Evolutionary conservation across 208 protist genomes (phyloP).

Genomic region (Trypanosoma grayi): DNA sequence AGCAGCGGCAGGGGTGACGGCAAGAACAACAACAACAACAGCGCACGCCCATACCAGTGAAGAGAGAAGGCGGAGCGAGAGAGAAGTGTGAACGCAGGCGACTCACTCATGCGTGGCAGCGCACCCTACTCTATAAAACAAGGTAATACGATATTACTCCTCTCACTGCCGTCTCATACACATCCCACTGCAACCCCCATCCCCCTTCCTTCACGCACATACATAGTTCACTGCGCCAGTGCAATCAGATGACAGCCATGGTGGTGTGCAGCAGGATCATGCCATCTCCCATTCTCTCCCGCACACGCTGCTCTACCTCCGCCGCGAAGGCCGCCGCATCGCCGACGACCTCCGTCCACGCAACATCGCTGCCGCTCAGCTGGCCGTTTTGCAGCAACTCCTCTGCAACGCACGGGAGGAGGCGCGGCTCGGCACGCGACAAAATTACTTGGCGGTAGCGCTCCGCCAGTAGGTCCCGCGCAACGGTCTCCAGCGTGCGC

Average conservation of each 20-base stretch:
- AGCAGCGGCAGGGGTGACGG: too few relatives aligned
- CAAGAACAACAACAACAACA: too few relatives aligned
- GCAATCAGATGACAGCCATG: slow-evolving; percentile 9
- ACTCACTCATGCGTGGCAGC: too few relatives aligned
- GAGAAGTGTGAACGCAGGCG: too few relatives aligned
- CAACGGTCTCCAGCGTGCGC: slow-evolving; percentile 36
- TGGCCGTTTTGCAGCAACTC: slow-evolving; percentile 62
- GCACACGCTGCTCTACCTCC: slow-evolving; percentile 14
- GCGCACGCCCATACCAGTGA: too few relatives aligned
- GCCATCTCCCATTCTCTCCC: slow-evolving; percentile 19
- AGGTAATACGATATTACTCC: too few relatives aligned
- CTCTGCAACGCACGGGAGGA: slow-evolving; percentile 27
- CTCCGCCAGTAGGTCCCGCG: slow-evolving; percentile 33
- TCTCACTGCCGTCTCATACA: neutral
- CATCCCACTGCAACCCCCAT: neutral
- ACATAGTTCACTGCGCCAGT: too few relatives aligned
- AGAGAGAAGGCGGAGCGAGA: slow-evolving; percentile 15
- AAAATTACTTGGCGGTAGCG: slow-evolving; percentile 41
- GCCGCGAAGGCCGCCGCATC: slow-evolving; percentile 12
- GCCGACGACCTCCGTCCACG: slow-evolving; percentile 8
- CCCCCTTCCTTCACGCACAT: neutral
- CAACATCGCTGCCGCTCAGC: slow-evolving; percentile 27
- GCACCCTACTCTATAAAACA: too few relatives aligned
- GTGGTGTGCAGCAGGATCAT: slow-evolving; percentile 20
- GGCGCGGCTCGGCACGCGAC: slow-evolving; percentile 14